These are phyloP conservation scores for Persicaria maculosa DNA, from an alignment of 148 eudicot genomes.

Conservation along the genomic window DNA sequence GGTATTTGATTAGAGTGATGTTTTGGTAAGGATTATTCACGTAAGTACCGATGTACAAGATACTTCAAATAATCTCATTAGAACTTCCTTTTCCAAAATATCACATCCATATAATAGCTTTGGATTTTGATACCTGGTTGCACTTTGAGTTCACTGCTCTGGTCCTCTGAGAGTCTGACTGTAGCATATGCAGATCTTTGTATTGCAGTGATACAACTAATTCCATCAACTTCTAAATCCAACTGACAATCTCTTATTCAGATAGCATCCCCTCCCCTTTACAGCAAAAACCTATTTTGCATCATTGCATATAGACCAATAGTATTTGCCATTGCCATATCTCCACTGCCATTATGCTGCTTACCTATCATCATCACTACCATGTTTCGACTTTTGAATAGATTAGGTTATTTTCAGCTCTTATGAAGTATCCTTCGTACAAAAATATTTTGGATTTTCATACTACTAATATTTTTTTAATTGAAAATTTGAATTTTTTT, in stretches of 20 bases:
- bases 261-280: not conserved
- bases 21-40: not conserved
- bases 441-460: not conserved
- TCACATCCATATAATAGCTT: not conserved
- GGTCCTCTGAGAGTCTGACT: not conserved
- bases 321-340: not conserved
- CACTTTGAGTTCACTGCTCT: not conserved
- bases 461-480: not conserved
- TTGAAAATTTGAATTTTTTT: not conserved
- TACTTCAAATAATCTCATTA: not conserved
- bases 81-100: not conserved
- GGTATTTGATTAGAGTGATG: not conserved
- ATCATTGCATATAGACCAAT: not conserved
- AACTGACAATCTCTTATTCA: not conserved
- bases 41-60: not conserved
- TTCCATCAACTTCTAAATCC: not conserved
- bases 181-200: not conserved
- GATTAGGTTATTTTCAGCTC: not conserved
- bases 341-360: not conserved
- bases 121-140: conserved; percentile 1
- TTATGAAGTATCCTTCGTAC: not conserved
- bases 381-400: not conserved
- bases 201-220: not conserved
- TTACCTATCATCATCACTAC: not conserved
- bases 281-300: not conserved